Evolutionary conservation across 495 filamentous ascomycete genomes (phyloP), one percentile per base, ranked within the genome.

Genomic region (Elaphomyces granulatus): DNA sequence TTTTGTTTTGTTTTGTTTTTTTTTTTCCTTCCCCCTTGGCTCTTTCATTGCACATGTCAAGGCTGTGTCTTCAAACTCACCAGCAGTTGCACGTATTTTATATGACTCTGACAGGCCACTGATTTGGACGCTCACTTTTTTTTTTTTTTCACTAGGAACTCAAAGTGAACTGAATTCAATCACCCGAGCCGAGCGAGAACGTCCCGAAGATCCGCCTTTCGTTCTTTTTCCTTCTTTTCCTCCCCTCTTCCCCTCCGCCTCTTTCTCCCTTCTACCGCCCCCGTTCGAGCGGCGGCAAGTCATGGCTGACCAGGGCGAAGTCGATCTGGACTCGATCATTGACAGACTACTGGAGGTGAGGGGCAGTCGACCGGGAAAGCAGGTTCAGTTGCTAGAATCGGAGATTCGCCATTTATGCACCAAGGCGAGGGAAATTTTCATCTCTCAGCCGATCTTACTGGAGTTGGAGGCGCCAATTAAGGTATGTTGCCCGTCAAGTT

Each of bases 261-360:
- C 45, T 53, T 47, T 50, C 44, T 35, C 47, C 52, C 49, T 37
- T 43, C 42, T 45, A 40, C 44, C 44, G 47, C 45, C 41, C 45
- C 39, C 44, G 51, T 48, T 44, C 42, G 42, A 42, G 44, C 51
- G 37, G 48, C 57, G 55, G 52, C 48, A 61, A 58, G 61, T 58
- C 55, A 98, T 98, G 90, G 87, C 92, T 67, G 92, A 96, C 67
- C 76, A 87, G 63, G 79, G 81, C 59, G 90, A 98, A 60, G 87
- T 96, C 61, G 92, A 98, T 68, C 73, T 98, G 67, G 92, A 98
- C 60, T 95, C 90, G 51, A 93, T 98, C 72, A 98, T 98, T 63
- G 90, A 98, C 62, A 75, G 90, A 66, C 75, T 98, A 60, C 68
- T 98, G 51, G 90, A 98, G 68, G 90, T 98, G 63, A 79, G 90